A percentile compares a stretch with the other conserved stretches of the same genome.
Conservation (phyloP, 1,284 basidiomycete species). For the Wolfiporia cocos region DNA sequence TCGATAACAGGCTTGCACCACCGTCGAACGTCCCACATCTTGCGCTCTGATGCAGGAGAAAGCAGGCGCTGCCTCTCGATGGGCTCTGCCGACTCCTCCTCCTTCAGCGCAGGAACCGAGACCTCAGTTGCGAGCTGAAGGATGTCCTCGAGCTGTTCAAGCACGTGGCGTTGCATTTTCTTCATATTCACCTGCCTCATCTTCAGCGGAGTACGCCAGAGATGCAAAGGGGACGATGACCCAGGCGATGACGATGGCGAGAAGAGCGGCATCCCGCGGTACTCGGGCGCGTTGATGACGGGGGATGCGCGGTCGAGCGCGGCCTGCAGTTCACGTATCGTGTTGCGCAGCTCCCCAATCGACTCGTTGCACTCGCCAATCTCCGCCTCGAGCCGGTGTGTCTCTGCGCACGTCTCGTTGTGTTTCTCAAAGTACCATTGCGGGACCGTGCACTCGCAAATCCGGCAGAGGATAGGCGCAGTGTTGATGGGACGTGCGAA, state of each 20-base stretch:
- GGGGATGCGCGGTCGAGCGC: conserved; percentile 64
- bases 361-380: conserved; percentile 93
- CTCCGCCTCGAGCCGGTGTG: conserved; percentile 94
- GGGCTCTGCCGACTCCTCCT: conserved; percentile 85
- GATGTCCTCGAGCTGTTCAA: conserved; percentile 85
- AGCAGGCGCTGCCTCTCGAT: conserved; percentile 91
- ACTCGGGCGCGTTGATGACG: conserved; percentile 61
- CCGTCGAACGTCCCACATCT: conserved; percentile 72
- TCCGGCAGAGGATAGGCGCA: conserved; percentile 92
- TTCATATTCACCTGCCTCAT: conserved; percentile 78
- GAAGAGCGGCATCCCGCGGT: conserved; percentile 85
- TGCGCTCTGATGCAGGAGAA: conserved; percentile 80
- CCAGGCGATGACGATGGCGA: conserved; percentile 62
- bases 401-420: conserved; percentile 98
- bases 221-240: conserved; percentile 62
- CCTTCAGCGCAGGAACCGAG: conserved; percentile 84
- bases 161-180: conserved; percentile 73
- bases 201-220: conserved; percentile 57
- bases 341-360: conserved; percentile 79
- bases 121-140: conserved; percentile 79
- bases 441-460: conserved; percentile 95
- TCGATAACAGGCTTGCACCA: conserved; percentile 86
- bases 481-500: conserved; percentile 73
- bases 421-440: conserved; percentile 99
- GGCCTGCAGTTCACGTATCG: conserved; percentile 67